Conservation (phyloP, 768 basidiomycete species). For the Butyriboletus loyo region DNA sequence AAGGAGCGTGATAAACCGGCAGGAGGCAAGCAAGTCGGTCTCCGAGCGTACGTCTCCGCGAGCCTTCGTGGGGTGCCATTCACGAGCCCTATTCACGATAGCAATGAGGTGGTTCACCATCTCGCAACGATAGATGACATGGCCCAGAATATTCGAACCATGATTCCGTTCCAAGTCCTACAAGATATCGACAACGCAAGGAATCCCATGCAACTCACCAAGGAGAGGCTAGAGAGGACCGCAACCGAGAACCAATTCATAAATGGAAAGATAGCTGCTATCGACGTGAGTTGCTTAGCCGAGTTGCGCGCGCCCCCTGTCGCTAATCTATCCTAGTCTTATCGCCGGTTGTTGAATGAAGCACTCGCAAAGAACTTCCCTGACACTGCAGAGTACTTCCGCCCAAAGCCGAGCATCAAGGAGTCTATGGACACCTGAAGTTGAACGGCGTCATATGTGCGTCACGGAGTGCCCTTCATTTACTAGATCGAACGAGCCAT, state of each 20-base stretch:
- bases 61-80: not conserved
- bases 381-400: slow-evolving; percentile 37
- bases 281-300: slow-evolving; percentile 48
- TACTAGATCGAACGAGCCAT: not conserved
- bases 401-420: slow-evolving; percentile 8
- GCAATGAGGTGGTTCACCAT: slow-evolving; percentile 73
- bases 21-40: slow-evolving; percentile 73
- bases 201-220: slow-evolving; percentile 80
- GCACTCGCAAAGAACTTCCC: slow-evolving; percentile 73
- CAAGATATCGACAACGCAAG: slow-evolving; percentile 76
- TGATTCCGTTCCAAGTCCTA: slow-evolving; percentile 73
- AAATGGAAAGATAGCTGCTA: slow-evolving; percentile 82
- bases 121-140: slow-evolving; percentile 66
- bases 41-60: slow-evolving; percentile 54
- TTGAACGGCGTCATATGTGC: not conserved
- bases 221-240: slow-evolving; percentile 75
- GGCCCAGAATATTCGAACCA: slow-evolving; percentile 56
- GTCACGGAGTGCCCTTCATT: not conserved
- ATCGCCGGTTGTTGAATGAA: slow-evolving; percentile 63
- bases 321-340: slow-evolving; percentile 47
- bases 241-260: slow-evolving; percentile 91
- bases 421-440: slow-evolving; percentile 12
- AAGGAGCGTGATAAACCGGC: slow-evolving; percentile 73
- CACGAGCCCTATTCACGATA: slow-evolving; percentile 23
- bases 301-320: not conserved